These are phyloP conservation scores for Paramecium pentaurelia DNA, from an alignment of 73 alveolate species.

Conservation along the genomic window DNA sequence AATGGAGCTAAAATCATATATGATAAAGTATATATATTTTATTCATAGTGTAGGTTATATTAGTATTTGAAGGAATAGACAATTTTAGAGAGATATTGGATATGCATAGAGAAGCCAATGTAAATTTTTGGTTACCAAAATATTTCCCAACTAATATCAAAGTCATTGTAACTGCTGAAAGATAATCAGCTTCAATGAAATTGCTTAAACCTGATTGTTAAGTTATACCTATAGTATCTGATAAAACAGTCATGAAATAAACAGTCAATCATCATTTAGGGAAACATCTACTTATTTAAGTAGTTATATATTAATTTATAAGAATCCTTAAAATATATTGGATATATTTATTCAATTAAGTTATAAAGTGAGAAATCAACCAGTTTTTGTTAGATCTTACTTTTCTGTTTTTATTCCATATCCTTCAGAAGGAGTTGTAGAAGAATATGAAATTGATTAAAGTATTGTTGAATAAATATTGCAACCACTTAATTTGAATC, in stretches of 20 bases:
- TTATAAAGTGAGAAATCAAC: slow-evolving; percentile 2
- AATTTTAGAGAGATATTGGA: slow-evolving; percentile 63
- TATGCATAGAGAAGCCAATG: slow-evolving; percentile 68
- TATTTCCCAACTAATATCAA: slow-evolving; percentile 71
- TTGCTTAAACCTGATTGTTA: neutral
- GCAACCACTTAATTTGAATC: neutral
- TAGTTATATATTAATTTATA: neutral
- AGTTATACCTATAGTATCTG: neutral
- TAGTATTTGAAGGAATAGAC: slow-evolving; percentile 74
- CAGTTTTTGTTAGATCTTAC: neutral
- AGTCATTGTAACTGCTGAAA: slow-evolving; percentile 65
- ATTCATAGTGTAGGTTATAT: slow-evolving; percentile 23
- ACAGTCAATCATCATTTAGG: neutral
- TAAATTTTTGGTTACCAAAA: slow-evolving; percentile 72
- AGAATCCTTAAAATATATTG: neutral
- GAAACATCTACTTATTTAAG: neutral
- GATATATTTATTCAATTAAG: neutral
- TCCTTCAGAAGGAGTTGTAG: slow-evolving; percentile 56
- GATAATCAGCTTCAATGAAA: slow-evolving; percentile 63
- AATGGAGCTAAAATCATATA: slow-evolving; percentile 55
- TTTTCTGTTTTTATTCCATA: slow-evolving; percentile 53
- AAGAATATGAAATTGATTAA: neutral
- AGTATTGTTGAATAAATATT: neutral
- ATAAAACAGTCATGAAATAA: neutral
- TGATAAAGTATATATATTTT: neutral